phyloP scores from a whole-genome alignment of 73 alveolate species.

The Paramecium caudatum region DNA sequence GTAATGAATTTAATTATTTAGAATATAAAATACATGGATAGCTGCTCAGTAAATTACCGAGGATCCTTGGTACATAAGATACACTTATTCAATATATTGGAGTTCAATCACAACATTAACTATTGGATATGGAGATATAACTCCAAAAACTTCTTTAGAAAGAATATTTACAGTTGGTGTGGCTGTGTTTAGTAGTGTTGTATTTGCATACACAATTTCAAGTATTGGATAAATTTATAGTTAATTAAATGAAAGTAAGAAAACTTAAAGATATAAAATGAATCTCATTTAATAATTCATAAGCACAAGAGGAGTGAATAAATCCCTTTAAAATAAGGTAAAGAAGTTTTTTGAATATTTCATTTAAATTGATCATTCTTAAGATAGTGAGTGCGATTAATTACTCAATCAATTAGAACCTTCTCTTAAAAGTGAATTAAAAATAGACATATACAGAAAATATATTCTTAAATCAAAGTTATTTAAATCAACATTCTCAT shows the following conservation, averaged over 20 bases:
- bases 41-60: not conserved
- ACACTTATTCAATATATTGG: constrained; percentile 69
- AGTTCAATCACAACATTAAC: constrained; percentile 69
- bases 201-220: constrained; percentile 66
- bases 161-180: constrained; percentile 3
- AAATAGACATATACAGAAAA: constrained; percentile 52
- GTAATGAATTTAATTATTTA: constrained; percentile 32
- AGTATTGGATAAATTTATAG: constrained; percentile 71
- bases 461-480: constrained; percentile 14
- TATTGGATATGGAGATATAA: constrained; percentile 76
- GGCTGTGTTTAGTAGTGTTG: constrained; percentile 65
- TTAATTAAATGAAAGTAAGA: constrained; percentile 63
- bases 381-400: constrained; percentile 51
- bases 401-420: constrained; percentile 52
- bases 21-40: constrained; percentile 44
- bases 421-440: constrained; percentile 62
- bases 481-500: constrained; percentile 63
- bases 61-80: constrained; percentile 48
- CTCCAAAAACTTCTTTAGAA: constrained; percentile 58
- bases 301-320: constrained; percentile 52
- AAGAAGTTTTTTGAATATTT: constrained; percentile 70
- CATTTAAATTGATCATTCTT: constrained; percentile 61
- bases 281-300: constrained; percentile 43
- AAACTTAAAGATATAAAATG: constrained; percentile 56
- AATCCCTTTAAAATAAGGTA: constrained; percentile 36